phyloP scores from a whole-genome alignment of 2,329 filamentous ascomycete species.

The Trichophyton benhamiae region DNA sequence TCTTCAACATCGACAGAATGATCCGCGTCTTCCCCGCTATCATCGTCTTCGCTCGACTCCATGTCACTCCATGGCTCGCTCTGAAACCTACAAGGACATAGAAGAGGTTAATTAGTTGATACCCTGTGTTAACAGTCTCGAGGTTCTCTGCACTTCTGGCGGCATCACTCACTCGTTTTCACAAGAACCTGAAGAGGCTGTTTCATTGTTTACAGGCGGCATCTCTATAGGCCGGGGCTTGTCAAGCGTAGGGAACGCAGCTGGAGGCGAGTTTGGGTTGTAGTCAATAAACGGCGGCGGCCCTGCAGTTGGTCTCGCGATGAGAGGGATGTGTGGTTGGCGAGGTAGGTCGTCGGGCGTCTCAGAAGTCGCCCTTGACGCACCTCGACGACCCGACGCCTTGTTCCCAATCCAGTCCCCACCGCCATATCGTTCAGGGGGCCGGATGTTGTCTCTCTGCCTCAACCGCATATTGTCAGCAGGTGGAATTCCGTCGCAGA shows the following conservation, averaged over 20 bases:
- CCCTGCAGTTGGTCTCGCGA: conserved; percentile 7
- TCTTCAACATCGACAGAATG: conserved; percentile 3
- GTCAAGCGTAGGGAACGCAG: conserved; percentile 32
- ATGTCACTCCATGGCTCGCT: conserved; percentile 2
- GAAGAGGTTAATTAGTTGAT: background rate
- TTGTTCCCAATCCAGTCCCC: conserved; percentile 1
- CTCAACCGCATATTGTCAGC: conserved; percentile 7
- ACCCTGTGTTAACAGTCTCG: background rate
- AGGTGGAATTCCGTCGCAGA: background rate
- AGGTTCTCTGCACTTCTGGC: no score
- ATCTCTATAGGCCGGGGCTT: background rate
- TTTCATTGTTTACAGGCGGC: background rate
- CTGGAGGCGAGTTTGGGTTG: conserved; percentile 29
- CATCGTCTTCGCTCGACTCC: conserved; percentile 10
- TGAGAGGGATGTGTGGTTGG: conserved; percentile 10
- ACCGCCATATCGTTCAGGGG: conserved; percentile 8
- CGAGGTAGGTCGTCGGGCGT: conserved; percentile 1
- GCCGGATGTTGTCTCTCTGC: conserved; percentile 2
- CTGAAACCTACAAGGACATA: background rate
- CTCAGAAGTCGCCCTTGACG: background rate
- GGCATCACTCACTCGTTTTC: background rate
- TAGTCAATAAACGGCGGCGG: conserved; percentile 21
- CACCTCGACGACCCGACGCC: background rate
- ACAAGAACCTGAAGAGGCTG: background rate
- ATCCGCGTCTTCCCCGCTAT: conserved; percentile 1